Base-by-base conservation (phyloP, 495 filamentous ascomycete species). In the Sordaria brevicollis region DNA sequence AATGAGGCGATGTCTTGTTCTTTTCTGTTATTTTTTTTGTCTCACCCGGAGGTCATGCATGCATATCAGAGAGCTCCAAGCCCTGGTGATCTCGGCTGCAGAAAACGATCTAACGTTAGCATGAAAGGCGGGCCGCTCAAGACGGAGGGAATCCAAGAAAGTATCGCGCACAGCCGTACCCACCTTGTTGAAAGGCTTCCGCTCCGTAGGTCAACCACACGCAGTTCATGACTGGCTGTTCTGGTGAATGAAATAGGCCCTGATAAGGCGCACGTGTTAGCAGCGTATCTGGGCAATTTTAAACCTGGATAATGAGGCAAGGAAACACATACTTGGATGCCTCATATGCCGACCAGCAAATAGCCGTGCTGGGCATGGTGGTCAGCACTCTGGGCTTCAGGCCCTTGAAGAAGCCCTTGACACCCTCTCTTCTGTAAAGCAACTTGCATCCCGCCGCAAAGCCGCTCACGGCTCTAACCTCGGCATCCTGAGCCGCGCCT, bases 361-460 rank as follows among this genome's bases (percentile, higher is more conserved):
- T 99, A 5, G 95, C 95, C 37, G 95, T 98, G 80, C 93, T 97
- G 29, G 95, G 95, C 92, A 97, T 97, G 10, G 95, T 96, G 3
- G 94, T 97, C 71, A 99, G 88, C 38, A 99, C 92, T 69, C 95
- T 86, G 66, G 95, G 96, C 74, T 92, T 87, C 77, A 97, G 86
- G 25, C 95, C 95, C 72, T 94, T 93, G 76, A 97, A 92, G 82
- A 97, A 99, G 8, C 95, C 95, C 68, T 81, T 82, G 74, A 90
- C 87, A 66, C 95, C 95, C 75, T 97, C 93, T 74, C 92, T 88
- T 72, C 88, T 84, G 79, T 92, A 91, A 76, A 99, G 89, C 70
- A 98, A 89, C 69, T 87, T 83, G 66, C 92, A 93, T 2, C 95
- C 93, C 65, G 92, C 87, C 75, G 89, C 82, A 67, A 99, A 88